These are phyloP conservation scores for Sherardia arvensis DNA, from an alignment of 257 asterid species.

Conservation along the genomic window DNA sequence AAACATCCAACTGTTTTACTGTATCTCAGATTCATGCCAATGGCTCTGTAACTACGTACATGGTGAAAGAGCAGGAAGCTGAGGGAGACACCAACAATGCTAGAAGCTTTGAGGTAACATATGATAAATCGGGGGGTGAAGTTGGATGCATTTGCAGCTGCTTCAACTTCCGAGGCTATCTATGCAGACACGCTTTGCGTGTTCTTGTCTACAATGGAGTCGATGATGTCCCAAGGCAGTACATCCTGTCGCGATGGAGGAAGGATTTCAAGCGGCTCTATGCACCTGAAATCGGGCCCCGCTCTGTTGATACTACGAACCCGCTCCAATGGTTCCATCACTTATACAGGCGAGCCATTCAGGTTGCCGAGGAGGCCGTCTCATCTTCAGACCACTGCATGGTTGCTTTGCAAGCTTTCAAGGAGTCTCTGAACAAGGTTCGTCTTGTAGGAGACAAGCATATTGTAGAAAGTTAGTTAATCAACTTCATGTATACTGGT, in stretches of 20 bases:
- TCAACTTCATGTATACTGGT: too few relatives aligned
- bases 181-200: constrained; percentile 28
- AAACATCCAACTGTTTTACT: constrained; percentile 21
- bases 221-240: constrained; percentile 27
- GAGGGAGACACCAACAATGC: constrained; percentile 9
- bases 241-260: constrained; percentile 28
- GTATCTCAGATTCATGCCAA: constrained; percentile 21
- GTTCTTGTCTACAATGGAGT: constrained; percentile 22
- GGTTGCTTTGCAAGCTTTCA: constrained; percentile 32
- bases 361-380: constrained; percentile 33
- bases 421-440: constrained; percentile 30
- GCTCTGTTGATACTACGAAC: constrained; percentile 16
- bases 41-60: constrained; percentile 23
- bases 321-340: constrained; percentile 32
- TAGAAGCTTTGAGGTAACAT: constrained; percentile 21
- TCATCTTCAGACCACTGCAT: constrained; percentile 23
- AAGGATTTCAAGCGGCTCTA: constrained; percentile 28
- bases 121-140: constrained; percentile 22
- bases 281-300: constrained; percentile 22
- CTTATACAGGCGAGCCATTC: constrained; percentile 27
- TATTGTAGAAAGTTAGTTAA: too few relatives aligned
- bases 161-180: constrained; percentile 30
- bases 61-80: constrained; percentile 20
- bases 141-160: constrained; percentile 29
- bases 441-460: constrained; percentile 27